phyloP scores from a whole-genome alignment of 495 filamentous ascomycete genomes.

The Lichenothelia convexa region DNA sequence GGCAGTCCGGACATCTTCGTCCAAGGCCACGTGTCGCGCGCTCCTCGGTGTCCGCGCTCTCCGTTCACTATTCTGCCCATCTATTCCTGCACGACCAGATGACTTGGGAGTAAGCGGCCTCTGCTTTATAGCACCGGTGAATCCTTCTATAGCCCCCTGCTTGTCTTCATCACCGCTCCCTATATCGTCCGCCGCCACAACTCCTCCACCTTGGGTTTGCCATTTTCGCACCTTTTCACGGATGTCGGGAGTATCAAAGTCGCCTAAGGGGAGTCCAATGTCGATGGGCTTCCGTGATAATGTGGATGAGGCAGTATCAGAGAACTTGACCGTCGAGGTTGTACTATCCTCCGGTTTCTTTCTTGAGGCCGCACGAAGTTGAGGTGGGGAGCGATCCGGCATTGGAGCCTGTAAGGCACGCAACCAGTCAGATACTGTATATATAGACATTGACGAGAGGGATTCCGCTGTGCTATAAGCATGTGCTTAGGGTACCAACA shows the following conservation, averaged over 20 bases:
- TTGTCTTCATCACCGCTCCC: slow-evolving; percentile 1
- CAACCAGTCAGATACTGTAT: no score
- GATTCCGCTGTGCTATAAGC: no score
- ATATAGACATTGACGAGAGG: no score
- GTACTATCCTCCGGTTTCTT: not conserved
- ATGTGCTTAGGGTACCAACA: no score
- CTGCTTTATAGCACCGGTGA: not conserved
- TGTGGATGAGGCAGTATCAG: not conserved
- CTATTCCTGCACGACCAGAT: not conserved
- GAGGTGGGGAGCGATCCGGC: slow-evolving; percentile 1
- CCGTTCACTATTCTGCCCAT: not conserved
- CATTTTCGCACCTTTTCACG: slow-evolving; percentile 16
- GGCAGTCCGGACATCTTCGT: slow-evolving; percentile 17
- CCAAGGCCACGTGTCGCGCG: slow-evolving; percentile 12
- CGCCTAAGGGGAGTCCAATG: slow-evolving; percentile 14
- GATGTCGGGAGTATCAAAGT: slow-evolving; percentile 12
- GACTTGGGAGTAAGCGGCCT: slow-evolving; percentile 1
- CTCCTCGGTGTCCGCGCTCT: slow-evolving; percentile 10
- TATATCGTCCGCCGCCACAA: slow-evolving; percentile 8
- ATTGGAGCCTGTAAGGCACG: slow-evolving; percentile 2
- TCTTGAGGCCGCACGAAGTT: not conserved
- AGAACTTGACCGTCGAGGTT: not conserved
- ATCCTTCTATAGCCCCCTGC: not conserved
- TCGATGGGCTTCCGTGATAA: slow-evolving; percentile 11
- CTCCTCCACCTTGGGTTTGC: slow-evolving; percentile 12